Evolutionary conservation across 2,329 filamentous ascomycete species (phyloP), one percentile per base, ranked within the genome.

Genomic region (Cladosporium sp.): DNA sequence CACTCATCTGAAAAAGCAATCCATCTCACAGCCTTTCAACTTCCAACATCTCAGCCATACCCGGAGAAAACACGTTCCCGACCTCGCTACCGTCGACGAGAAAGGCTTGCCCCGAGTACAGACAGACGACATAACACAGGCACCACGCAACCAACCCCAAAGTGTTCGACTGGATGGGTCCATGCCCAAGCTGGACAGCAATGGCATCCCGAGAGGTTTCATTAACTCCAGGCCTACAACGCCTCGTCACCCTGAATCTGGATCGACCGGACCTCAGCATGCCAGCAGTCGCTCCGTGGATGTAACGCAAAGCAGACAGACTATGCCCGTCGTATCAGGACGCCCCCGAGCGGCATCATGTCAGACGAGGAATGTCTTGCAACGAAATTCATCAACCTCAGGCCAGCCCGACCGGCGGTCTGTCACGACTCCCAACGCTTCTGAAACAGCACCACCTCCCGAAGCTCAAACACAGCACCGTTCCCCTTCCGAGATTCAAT

Each of bases 11-110:
- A 63, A 58, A 47, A 79, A 78, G 62, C 68, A 66, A 37, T 69
- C 70, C 51, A 84, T 84, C 47, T 85, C 82, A 0, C 75, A 75
- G 51, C 82, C 82, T 1, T 85, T 82, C 64, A 79, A 82, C 58
- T 85, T 85, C 61, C 80, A 84, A 55, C 82, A 84, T 59, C 65
- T 85, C 47, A 80, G 79, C 30, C 80, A 84, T 60, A 80, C 80
- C 22, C 75, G 76, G 50, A 74, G 76, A 19, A 66, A 75, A 19
- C 76, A 83, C 50, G 73, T 82, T 50, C 72, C 76, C 27, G 69
- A 70, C 3, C 65, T 83, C 17, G 74, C 80, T 34, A 73, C 72
- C 29, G 70, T 76, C 11, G 72, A 75, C 47, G 72, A 77, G 50
- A 70, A 73, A 51, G 74, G 80, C 24, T 67, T 82, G 17, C 73